Conservation (phyloP, 306 rosid species). For the Trifolium repens region DNA sequence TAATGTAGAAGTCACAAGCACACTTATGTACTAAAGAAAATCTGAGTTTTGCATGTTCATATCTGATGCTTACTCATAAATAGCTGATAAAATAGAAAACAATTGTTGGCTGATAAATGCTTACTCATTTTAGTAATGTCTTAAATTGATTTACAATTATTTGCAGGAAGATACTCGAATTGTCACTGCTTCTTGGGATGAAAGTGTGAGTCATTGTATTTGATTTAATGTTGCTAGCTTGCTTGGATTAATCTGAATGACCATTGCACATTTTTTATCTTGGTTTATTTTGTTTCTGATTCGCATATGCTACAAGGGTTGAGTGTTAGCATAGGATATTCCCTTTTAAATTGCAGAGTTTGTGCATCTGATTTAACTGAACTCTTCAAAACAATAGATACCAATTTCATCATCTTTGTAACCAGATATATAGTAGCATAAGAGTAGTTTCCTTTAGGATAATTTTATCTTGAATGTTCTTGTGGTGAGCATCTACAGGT, state of each 20-base stretch:
- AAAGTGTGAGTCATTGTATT: constrained; percentile 68
- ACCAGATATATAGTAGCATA: constrained; percentile 4
- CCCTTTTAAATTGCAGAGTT: neutral
- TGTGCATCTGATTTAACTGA: neutral
- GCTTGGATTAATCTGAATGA: constrained; percentile 1
- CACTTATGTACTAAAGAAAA: no score
- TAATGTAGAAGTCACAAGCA: no score
- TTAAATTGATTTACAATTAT: constrained; percentile 15
- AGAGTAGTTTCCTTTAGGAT: constrained; percentile 2
- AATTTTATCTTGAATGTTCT: constrained; percentile 9
- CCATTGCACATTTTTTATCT: neutral
- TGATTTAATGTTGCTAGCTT: neutral
- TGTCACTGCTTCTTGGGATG: constrained; percentile 93
- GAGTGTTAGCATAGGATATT: constrained; percentile 8
- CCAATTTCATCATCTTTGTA: neutral
- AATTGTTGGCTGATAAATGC: no score
- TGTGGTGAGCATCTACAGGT: constrained; percentile 54
- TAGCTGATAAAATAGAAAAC: no score
- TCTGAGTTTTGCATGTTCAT: no score
- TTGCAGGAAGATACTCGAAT: constrained; percentile 78
- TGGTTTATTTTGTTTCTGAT: neutral
- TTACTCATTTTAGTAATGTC: neutral
- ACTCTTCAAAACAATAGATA: neutral
- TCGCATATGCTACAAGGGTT: neutral
- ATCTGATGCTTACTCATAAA: no score